Evolutionary conservation across 164 flowering plant genomes (phyloP), one percentile per base, ranked within the genome.

Genomic region (Annona cherimola): DNA sequence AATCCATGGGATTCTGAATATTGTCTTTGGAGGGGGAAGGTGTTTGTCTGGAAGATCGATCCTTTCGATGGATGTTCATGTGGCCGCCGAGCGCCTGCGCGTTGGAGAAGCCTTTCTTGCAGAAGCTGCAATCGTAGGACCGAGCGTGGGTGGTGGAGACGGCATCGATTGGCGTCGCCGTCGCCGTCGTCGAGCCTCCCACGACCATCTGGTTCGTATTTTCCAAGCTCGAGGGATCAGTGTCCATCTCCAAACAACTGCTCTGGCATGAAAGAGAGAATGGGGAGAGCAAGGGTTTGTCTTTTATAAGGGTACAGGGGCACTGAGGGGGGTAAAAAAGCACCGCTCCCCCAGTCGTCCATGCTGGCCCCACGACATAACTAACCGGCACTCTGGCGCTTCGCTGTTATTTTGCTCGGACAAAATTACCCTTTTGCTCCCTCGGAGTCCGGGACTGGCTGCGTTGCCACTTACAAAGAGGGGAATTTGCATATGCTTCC

Each of bases 41-140:
- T 8, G 16, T 8, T 41, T 73, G 73, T 70, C 67, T 83, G 7
- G 84, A 82, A 4, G 88, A 87, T 57, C 83, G 71, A 59, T 81
- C 86, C 66, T 74, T 80, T 63, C 86, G 70, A 55, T 84, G 84
- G 35, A 82, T 76, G 73, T 82, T 82, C 83, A 82, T 82, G 71
- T 82, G 84, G 4, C 84, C 82, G 0, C 83, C 85, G 6, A 83
- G 73, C 0, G 85, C 85, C 55, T 83, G 85, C 5, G 85, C 83
- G 45, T 75, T 78, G 39, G 79, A 74, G 75, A 83, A 83, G 19
- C 75, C 80, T 66, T 76, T 43, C 63, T 69, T 66, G 76, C 85
- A 83, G 73, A 78, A 80, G 57, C 41, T 74, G 79, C 85, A 82
- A 41, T 62, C 45, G 54, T 77, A 79, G 57, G 57, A 11, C 57